Base-by-base conservation (phyloP, 2,329 filamentous ascomycete species). In the Bimuria novae-zelandiae region DNA sequence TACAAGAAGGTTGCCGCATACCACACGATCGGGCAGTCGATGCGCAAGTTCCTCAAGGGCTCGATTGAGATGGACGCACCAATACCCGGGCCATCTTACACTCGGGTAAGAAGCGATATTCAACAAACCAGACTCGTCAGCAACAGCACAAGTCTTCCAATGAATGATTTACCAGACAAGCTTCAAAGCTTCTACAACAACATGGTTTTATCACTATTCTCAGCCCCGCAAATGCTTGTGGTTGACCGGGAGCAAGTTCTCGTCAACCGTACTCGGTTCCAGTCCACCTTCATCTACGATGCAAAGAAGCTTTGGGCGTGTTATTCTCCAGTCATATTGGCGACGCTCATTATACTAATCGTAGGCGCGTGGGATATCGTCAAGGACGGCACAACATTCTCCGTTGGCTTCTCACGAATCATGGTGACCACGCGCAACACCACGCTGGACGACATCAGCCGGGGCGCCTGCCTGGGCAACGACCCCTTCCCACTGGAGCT, bases 121-220 rank as follows among this genome's bases (percentile, higher is more conserved):
- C 68, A 76, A 7, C 75, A 76, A 52, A 80, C 78, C 1, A 69
- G 70, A n/a, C 66, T 82, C 1, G 67, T 80, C 16, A 64, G 76
- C 57, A 63, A 63, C 10, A 70, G 59, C 5, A 70, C 61, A 3
- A 65, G 58, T 19, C 56, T 65, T 16, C 65, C 69, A 0, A 57
- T 64, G 39, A 22, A 45, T 4, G 56, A 71, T n/a, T 57, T 74
- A 0, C 49, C 51, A 1, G 43, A 56, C 4, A 56, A 64, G 7
- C 52, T 73, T 7, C 66, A 71, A 36, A 25, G 40, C 3, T 68
- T 73, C 49, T 74, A 73, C 50, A 57, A 67, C 2, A 64, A 72
- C 40, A 67, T 74, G 57, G 58, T 74, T 0, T 58, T 74, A 5
- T 72, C 72, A 0, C 57, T 74, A 3, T 65, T 74, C 17, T 70